These are phyloP conservation scores for Vachellia pachyceras DNA, from an alignment of 306 rosid species.

Conservation along the genomic window DNA sequence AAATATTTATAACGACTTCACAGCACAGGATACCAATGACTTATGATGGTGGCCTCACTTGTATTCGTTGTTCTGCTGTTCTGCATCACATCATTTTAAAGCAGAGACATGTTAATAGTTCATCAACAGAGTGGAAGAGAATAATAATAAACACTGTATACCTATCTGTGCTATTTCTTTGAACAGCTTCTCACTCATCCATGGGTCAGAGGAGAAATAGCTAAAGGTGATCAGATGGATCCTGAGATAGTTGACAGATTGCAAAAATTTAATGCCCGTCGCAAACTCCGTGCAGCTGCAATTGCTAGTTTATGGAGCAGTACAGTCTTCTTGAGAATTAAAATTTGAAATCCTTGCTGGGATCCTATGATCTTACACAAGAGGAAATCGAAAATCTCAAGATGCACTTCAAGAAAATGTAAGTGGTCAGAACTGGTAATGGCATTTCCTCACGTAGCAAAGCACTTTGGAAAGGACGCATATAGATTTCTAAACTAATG, in stretches of 20 bases:
- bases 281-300: constrained; percentile 95
- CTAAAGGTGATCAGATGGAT: constrained; percentile 86
- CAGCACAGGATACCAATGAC: not conserved
- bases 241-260: constrained; percentile 83
- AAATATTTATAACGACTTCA: not conserved
- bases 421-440: constrained; percentile 47
- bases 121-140: not conserved
- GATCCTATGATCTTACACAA: constrained; percentile 69
- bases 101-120: not conserved
- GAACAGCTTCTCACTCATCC: constrained; percentile 82
- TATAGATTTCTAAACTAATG: not conserved
- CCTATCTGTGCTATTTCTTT: constrained; percentile 17
- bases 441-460: not conserved
- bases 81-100: constrained; percentile 12
- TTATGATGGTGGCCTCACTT: not conserved
- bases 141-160: not conserved
- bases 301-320: constrained; percentile 84
- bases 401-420: constrained; percentile 75
- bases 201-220: constrained; percentile 85
- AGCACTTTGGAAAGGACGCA: not conserved
- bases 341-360: constrained; percentile 75
- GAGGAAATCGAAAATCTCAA: constrained; percentile 78
- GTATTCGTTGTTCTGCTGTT: not conserved
- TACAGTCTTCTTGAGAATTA: constrained; percentile 77
- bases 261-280: constrained; percentile 83